phyloP scores from a whole-genome alignment of 768 basidiomycete species.

The Termitomyces sp. region DNA sequence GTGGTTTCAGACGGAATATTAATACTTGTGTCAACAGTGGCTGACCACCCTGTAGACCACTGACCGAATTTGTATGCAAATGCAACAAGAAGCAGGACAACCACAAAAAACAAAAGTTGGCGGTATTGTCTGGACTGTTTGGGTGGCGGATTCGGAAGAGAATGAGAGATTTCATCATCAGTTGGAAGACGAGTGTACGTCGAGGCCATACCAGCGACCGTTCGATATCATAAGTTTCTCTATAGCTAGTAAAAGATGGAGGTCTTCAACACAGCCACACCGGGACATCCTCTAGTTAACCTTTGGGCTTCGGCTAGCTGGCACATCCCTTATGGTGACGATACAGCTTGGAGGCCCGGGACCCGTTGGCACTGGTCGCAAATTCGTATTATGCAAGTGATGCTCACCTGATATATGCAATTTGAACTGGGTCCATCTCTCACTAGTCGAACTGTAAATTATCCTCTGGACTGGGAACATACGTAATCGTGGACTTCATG shows the following conservation, averaged over 20 bases:
- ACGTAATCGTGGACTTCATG: background rate
- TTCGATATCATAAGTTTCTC: background rate
- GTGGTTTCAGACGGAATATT: background rate
- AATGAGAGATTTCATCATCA: conserved; percentile 23
- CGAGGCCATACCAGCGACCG: conserved; percentile 18
- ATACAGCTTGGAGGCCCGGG: background rate
- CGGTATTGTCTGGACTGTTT: conserved; percentile 23
- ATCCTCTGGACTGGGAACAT: background rate
- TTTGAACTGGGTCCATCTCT: too few species aligned
- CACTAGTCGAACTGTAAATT: too few species aligned
- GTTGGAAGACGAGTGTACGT: conserved; percentile 16
- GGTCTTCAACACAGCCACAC: background rate
- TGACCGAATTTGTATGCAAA: conserved; percentile 43
- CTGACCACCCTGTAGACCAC: conserved; percentile 26
- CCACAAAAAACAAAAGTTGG: conserved; percentile 31
- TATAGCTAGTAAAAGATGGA: background rate
- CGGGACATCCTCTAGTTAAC: background rate
- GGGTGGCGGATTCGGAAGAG: conserved; percentile 13
- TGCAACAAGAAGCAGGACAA: conserved; percentile 33
- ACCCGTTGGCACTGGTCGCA: background rate
- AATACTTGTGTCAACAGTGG: conserved; percentile 6
- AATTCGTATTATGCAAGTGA: background rate
- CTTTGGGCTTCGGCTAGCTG: too few species aligned
- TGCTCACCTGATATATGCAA: too few species aligned
- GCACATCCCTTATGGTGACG: background rate